Evolutionary conservation across 768 basidiomycete genomes (phyloP).

Genomic region (Cyathus striatus): DNA sequence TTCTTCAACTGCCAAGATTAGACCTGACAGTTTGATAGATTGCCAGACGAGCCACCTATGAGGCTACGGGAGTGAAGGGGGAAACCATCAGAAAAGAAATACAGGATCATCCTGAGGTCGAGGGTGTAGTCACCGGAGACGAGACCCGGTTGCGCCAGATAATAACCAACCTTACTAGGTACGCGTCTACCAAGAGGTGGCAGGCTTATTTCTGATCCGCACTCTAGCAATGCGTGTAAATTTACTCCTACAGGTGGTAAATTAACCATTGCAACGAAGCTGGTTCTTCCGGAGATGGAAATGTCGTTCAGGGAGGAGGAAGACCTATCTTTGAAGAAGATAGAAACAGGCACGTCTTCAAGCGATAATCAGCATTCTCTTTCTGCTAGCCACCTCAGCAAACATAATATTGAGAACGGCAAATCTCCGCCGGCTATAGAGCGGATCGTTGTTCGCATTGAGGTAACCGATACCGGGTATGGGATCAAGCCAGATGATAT

Average conservation of each 20-base stretch:
- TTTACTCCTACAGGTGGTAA: slow-evolving; percentile 70
- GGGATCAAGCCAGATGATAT: slow-evolving; percentile 56
- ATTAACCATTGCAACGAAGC: slow-evolving; percentile 61
- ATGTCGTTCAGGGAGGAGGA: too few relatives aligned
- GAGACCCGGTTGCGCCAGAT: slow-evolving; percentile 79
- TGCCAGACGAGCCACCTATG: slow-evolving; percentile 54
- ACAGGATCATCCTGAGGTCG: slow-evolving; percentile 39
- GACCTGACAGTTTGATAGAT: slow-evolving; percentile 40
- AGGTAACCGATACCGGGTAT: slow-evolving; percentile 71
- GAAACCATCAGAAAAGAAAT: slow-evolving; percentile 37
- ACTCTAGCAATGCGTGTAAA: slow-evolving; percentile 67
- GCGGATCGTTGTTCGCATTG: slow-evolving; percentile 77
- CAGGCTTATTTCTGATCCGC: too few relatives aligned
- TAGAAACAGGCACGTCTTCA: not conserved
- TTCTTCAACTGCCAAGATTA: too few relatives aligned
- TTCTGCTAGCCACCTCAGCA: slow-evolving; percentile 35
- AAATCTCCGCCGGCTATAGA: slow-evolving; percentile 39
- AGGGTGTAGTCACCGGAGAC: slow-evolving; percentile 78
- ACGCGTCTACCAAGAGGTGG: too few relatives aligned
- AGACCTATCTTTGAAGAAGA: slow-evolving; percentile 3
- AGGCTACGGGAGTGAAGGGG: slow-evolving; percentile 48
- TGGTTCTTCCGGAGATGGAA: slow-evolving; percentile 33
- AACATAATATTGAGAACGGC: slow-evolving; percentile 43
- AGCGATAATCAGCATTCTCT: slow-evolving; percentile 25
- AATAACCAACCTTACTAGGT: slow-evolving; percentile 81